A percentile compares a stretch with the other conserved stretches of the same genome.
Evolutionary conservation across 305 asterid species (phyloP).

Genomic region (Solanum hybrid): DNA sequence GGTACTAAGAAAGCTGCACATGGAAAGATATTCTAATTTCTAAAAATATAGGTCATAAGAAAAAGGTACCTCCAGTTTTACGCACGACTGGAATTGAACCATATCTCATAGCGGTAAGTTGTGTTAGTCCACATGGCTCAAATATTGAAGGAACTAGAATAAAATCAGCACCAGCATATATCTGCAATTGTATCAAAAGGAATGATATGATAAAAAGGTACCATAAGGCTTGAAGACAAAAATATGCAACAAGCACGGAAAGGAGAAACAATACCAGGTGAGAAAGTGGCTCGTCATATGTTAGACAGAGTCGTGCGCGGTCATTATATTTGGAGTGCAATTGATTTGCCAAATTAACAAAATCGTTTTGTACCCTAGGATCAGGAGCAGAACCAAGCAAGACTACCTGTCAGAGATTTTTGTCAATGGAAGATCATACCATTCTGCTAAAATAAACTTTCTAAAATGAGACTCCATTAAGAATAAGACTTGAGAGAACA

Average conservation of each 20-base stretch:
- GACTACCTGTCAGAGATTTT: constrained; percentile 51
- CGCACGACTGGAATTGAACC: constrained; percentile 94
- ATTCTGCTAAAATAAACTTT: neutral
- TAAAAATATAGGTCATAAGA: neutral
- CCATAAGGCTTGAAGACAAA: neutral
- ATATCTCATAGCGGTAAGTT: constrained; percentile 98
- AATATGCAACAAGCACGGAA: constrained; percentile 5
- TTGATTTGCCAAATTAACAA: constrained; percentile 79
- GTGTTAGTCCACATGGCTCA: constrained; percentile 99
- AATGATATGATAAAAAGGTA: constrained; percentile 11
- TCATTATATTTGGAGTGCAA: constrained; percentile 67
- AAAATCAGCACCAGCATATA: constrained; percentile 96
- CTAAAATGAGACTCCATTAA: neutral
- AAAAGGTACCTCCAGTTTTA: constrained; percentile 85
- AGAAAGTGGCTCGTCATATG: constrained; percentile 97
- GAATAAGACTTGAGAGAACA: neutral
- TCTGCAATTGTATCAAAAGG: constrained; percentile 38
- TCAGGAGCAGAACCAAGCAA: constrained; percentile 98
- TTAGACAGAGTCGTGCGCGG: constrained; percentile 77
- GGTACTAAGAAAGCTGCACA: neutral
- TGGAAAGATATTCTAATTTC: neutral
- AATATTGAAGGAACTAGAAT: constrained; percentile 92
- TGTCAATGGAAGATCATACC: neutral
- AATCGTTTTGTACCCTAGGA: constrained; percentile 84
- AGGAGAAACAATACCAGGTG: constrained; percentile 61